Base-by-base conservation (phyloP, 352 stramenopile species). In the Phytophthora ramorum region DNA sequence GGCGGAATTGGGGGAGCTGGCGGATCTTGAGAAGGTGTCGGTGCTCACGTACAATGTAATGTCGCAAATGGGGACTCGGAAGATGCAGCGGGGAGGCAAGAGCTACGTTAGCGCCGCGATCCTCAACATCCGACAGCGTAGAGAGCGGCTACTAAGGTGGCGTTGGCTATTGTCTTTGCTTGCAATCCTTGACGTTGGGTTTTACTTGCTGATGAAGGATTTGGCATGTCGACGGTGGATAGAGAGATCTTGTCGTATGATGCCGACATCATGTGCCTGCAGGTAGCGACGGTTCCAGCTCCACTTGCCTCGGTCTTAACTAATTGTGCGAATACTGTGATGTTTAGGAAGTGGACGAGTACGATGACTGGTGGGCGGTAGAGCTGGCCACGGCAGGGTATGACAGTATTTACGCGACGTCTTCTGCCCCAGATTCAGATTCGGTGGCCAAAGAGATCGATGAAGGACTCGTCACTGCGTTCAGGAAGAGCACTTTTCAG, bases 41-140 rank as follows among this genome's bases (percentile, higher is more conserved):
- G 73, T 97, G 26, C 53, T 91, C 32, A 90, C 71, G 34, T 95
- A 96, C 69, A 97, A 96, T 59, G 70, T 96, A 19, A 74, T 97
- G 32, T 91, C 87, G 28, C 85, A 95, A 69, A 85, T 90, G 70
- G 86, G 90, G 4, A 83, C 83, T 17, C 66, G 79, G 3, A 63
- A 74, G 22, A 59, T 88, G 54, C 77, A 84, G 24, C 73, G 79
- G 9, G 62, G 71, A 20, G 72, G 83, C 37, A 79, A 73, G 19
- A 66, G 66, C 13, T 91, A 89, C 60, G 86, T 91, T 12, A 71
- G 75, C 17, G 16, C 58, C 0, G 64, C 73, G 9, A 58, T 93
- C 14, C 62, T 93, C 2, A 92, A 79, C 51, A 92, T 84, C 55
- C 50, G 71, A 26, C 71, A 75, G 4, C 72, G 90, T 5, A 63